Base-by-base conservation (phyloP, 2,329 filamentous ascomycete species). In the Colletotrichum noveboracense region DNA sequence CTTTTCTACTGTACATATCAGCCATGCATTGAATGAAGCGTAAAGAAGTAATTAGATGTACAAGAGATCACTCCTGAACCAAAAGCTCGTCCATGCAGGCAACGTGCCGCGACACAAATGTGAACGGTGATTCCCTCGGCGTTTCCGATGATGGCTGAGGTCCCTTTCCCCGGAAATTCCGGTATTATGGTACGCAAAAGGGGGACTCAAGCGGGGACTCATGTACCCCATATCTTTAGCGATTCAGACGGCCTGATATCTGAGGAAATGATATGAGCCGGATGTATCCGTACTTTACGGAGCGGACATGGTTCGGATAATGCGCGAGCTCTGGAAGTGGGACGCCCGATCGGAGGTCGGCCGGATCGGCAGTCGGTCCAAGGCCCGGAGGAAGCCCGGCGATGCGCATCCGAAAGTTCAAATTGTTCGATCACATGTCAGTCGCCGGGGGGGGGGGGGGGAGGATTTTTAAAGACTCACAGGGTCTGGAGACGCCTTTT, bases 1-100 rank as follows among this genome's bases (percentile, higher is more conserved):
- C n/a, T 48, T 43, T 26, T 70, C 28, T 48, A 24, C 4, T 70
- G 67, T 62, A 70, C 8, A 70, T 61, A 70, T 62, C 10, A 26
- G 12, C 13, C 21, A 21, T 30, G 24, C 21, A 43, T 48, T 48
- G 2, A 13, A 26, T 24, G 12, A 24, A 18, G 24, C 60, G 16
- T 7, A 36, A 64, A 66, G 6, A 30, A 14, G 36, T 52, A 43
- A 34, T 32, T 21, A 62, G n/a, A 36, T 62, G 30, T 16, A 62
- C n/a, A 36, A 62, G 12, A n/a, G 7, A n/a, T 30, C 0, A 26
- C 24, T 12, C 14, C 28, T 58, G 13, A 58, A 30, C 55, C 8
- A 12, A 18, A 58, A 58, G 2, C n/a, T 52, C 43, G 3, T 13
- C 1, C 43, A n/a, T 52, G 10, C 0, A 48, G 43, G 10, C 10